These are phyloP conservation scores for Xylariaceae sp. DNA, from an alignment of 2,329 filamentous ascomycete species.

Conservation along the genomic window DNA sequence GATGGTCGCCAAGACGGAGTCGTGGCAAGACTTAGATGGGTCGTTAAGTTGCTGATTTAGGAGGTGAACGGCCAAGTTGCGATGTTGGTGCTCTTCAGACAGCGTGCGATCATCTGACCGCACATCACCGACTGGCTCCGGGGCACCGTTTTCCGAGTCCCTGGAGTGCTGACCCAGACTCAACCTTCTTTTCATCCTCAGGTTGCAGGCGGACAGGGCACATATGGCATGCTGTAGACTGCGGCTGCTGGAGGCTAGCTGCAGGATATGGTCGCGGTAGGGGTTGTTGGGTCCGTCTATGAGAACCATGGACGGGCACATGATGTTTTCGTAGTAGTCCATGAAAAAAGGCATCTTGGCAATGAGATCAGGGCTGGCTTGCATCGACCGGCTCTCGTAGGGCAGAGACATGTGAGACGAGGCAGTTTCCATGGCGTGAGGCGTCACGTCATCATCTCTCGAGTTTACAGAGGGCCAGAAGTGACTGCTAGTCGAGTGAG, in stretches of 20 bases:
- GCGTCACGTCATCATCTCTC: conserved; percentile 38
- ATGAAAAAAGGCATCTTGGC: conserved; percentile 81
- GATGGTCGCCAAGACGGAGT: conserved; percentile 81
- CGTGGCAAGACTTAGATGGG: conserved; percentile 65
- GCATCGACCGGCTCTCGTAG: conserved; percentile 38
- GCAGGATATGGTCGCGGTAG: conserved; percentile 74
- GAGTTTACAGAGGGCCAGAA: conserved; percentile 38
- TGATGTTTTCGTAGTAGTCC: conserved; percentile 88
- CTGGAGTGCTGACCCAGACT: conserved; percentile 49
- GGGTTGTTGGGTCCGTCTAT: conserved; percentile 83
- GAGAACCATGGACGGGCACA: conserved; percentile 85
- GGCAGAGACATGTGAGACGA: conserved; percentile 41
- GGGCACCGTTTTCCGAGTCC: conserved; percentile 38
- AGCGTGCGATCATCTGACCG: conserved; percentile 56
- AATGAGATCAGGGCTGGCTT: conserved; percentile 56
- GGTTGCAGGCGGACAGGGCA: conserved; percentile 79
- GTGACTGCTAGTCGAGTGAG: conserved; percentile 35
- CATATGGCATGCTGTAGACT: conserved; percentile 91
- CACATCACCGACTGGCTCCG: conserved; percentile 37
- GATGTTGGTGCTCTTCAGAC: conserved; percentile 78
- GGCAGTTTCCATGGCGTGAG: conserved; percentile 33
- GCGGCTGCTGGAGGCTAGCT: conserved; percentile 67
- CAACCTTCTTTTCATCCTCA: conserved; percentile 73
- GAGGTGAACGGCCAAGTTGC: conserved; percentile 68
- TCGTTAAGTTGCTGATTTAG: conserved; percentile 81